These are phyloP conservation scores for Corynascus novoguineensis DNA, from an alignment of 495 filamentous ascomycete species.

Conservation along the genomic window DNA sequence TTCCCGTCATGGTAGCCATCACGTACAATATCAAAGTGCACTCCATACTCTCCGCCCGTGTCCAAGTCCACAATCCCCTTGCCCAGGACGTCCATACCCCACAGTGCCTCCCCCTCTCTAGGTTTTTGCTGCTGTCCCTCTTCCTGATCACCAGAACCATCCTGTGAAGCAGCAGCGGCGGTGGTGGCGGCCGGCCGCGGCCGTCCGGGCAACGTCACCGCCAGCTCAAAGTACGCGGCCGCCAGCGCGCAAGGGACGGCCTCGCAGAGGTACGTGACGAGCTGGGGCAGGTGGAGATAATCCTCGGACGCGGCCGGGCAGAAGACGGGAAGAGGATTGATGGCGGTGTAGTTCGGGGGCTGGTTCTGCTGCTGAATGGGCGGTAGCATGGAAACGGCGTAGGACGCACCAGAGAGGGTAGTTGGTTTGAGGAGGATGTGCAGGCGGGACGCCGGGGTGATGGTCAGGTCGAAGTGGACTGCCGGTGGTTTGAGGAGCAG, in stretches of 20 bases:
- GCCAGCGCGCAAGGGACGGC: conserved; percentile 27
- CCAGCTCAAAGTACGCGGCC: conserved; percentile 9
- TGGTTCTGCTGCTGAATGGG: conserved; percentile 9
- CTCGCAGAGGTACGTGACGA: conserved; percentile 22
- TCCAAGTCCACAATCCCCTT: conserved; percentile 21
- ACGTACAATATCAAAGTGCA: conserved; percentile 17
- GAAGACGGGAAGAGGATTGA: conserved; percentile 18
- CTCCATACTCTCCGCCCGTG: conserved; percentile 15
- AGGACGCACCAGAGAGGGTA: conserved; percentile 28
- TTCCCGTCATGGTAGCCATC: too few species aligned
- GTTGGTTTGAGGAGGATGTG: conserved; percentile 29
- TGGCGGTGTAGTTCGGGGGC: not conserved
- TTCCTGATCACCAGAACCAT: not conserved
- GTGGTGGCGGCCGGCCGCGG: not conserved
- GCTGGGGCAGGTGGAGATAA: conserved; percentile 16
- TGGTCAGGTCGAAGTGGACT: conserved; percentile 36
- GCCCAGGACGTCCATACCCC: conserved; percentile 10
- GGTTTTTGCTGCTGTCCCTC: too few species aligned
- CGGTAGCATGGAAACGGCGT: conserved; percentile 28
- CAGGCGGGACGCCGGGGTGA: conserved; percentile 34
- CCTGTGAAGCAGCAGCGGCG: not conserved
- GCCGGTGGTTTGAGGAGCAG: conserved; percentile 22
- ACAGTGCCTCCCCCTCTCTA: not conserved
- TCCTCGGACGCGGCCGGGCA: conserved; percentile 10
- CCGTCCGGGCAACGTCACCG: not conserved